Percentiles rank a stretch among this genome's conserved stretches.
These are phyloP conservation scores for Brasenia schreberi DNA, from an alignment of 164 flowering plant species.

Conservation along the genomic window DNA sequence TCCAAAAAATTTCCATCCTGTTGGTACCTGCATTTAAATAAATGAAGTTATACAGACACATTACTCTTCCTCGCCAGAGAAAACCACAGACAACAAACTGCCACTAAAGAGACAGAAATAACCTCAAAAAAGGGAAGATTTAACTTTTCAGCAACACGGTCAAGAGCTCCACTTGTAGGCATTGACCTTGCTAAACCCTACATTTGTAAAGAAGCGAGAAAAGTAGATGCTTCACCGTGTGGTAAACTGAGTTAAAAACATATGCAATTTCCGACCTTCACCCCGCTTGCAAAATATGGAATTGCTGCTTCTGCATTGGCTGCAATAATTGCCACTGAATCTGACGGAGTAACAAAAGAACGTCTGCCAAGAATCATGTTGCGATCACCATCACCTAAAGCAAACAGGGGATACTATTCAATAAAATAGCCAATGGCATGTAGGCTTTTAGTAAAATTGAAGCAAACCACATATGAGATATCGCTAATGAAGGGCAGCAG, in stretches of 20 bases:
- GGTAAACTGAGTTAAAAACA: neutral
- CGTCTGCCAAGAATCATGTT: conserved; percentile 85
- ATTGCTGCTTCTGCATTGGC: conserved; percentile 90
- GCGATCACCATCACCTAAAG: conserved; percentile 93
- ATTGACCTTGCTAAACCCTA: conserved; percentile 98
- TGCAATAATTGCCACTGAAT: conserved; percentile 94
- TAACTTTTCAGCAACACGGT: conserved; percentile 79
- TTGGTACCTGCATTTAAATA: conserved; percentile 65
- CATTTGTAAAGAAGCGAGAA: neutral
- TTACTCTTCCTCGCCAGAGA: conserved; percentile 2
- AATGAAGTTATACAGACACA: neutral
- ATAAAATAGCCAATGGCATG: neutral
- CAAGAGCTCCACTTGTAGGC: conserved; percentile 99
- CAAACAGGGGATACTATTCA: conserved; percentile 1
- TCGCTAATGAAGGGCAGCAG: too few species aligned
- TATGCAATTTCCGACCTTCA: conserved; percentile 42
- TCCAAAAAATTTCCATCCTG: conserved; percentile 99
- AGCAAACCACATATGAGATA: too few species aligned
- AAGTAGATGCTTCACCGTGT: neutral
- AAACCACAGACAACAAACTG: neutral
- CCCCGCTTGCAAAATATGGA: conserved; percentile 75
- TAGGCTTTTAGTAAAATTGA: too few species aligned
- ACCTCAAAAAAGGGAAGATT: conserved; percentile 95
- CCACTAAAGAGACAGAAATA: neutral
- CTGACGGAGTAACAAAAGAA: conserved; percentile 95